A percentile compares a stretch with the other conserved stretches of the same genome.
phyloP scores from a whole-genome alignment of 331 rosid species.

The Pyracantha coccinea region DNA sequence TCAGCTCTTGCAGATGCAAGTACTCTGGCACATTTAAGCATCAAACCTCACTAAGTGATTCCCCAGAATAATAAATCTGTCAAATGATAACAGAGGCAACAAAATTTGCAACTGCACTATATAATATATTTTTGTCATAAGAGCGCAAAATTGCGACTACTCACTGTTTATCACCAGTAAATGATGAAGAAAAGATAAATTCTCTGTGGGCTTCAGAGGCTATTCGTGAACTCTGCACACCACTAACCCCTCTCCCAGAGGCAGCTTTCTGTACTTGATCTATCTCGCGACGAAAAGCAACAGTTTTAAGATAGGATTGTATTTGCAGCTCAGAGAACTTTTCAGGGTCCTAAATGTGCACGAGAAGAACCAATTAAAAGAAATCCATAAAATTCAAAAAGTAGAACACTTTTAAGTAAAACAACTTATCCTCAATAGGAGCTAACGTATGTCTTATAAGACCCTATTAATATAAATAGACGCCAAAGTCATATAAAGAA shows the following conservation, averaged over 20 bases:
- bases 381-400: constrained; percentile 1
- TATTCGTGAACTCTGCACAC: constrained; percentile 81
- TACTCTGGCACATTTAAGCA: constrained; percentile 44
- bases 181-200: constrained; percentile 84
- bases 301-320: constrained; percentile 92
- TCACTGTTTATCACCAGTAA: constrained; percentile 89
- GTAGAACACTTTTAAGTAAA: constrained; percentile 3
- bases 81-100: background rate
- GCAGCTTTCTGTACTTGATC: constrained; percentile 88
- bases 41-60: background rate
- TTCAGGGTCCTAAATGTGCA: constrained; percentile 56
- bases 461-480: background rate
- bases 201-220: constrained; percentile 95
- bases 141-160: constrained; percentile 20
- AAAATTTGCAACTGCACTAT: background rate
- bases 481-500: background rate
- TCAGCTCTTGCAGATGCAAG: constrained; percentile 49
- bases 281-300: constrained; percentile 95
- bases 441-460: background rate
- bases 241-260: constrained; percentile 70
- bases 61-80: background rate
- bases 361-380: constrained; percentile 28
- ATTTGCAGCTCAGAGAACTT: constrained; percentile 96
- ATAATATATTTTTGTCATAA: background rate
- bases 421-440: background rate